phyloP scores from a whole-genome alignment of 108 stramenopile genomes.

The Aurantiochytrium sp. region DNA sequence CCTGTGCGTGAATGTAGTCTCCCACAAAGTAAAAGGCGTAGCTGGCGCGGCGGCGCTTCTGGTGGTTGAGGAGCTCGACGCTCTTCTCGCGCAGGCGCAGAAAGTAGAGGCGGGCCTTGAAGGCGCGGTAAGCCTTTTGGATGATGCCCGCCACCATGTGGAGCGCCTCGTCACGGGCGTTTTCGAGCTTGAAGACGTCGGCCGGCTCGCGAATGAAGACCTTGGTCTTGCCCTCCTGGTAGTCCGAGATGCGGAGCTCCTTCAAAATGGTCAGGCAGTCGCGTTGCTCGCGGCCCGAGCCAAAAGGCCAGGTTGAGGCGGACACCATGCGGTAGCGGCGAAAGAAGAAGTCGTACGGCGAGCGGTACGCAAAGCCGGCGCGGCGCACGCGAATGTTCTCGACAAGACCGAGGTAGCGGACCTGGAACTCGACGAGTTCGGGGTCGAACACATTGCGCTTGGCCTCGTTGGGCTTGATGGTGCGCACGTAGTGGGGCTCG shows the following conservation, averaged over 20 bases:
- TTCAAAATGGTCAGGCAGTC: background rate
- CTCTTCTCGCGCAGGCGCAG: constrained; percentile 17
- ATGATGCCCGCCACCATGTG: background rate
- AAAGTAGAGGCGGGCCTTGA: constrained; percentile 26
- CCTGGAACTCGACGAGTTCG: constrained; percentile 42
- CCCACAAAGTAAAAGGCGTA: constrained; percentile 14
- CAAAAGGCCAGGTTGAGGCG: background rate
- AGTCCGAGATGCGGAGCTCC: constrained; percentile 30
- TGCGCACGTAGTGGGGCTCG: constrained; percentile 38
- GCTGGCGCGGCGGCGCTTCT: background rate
- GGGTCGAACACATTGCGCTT: background rate
- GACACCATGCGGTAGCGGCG: constrained; percentile 30
- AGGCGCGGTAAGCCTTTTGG: constrained; percentile 5
- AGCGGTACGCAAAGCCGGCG: constrained; percentile 37
- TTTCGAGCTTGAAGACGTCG: constrained; percentile 23
- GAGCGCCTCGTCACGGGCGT: background rate
- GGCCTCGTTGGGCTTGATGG: constrained; percentile 39
- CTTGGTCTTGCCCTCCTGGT: constrained; percentile 48
- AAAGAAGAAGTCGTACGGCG: background rate
- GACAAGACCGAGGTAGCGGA: constrained; percentile 40
- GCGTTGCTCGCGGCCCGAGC: background rate
- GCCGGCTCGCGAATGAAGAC: constrained; percentile 51
- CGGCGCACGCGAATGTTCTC: constrained; percentile 43
- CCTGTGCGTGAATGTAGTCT: constrained; percentile 27
- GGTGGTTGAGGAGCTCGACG: background rate